Percentiles rank a stretch among this genome's conserved stretches.
phyloP scores from a whole-genome alignment of 495 filamentous ascomycete species.

The Apiosordaria backusii region DNA sequence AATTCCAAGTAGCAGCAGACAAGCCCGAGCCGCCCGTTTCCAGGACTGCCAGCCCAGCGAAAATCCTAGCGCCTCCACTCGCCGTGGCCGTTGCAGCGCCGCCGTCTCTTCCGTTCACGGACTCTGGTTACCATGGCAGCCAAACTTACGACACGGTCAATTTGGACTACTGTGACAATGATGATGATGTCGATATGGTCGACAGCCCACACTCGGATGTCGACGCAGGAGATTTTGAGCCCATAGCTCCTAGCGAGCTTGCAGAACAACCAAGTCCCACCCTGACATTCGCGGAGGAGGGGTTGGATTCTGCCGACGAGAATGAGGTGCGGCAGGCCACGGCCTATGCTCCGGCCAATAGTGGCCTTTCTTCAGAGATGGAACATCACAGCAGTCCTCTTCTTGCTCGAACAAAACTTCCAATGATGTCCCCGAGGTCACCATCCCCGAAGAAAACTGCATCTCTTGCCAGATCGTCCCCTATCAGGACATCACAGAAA shows the following conservation, averaged over 20 bases:
- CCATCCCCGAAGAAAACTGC: constrained; percentile 27
- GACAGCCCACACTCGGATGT: constrained; percentile 20
- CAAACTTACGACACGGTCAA: constrained; percentile 43
- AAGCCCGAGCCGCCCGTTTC: constrained; percentile 20
- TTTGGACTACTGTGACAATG: constrained; percentile 29
- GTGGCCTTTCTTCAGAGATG: constrained; percentile 17
- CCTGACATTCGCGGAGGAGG: constrained; percentile 20
- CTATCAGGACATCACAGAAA: constrained; percentile 15
- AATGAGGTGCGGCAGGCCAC: constrained; percentile 37
- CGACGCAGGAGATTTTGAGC: constrained; percentile 18
- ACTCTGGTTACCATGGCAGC: constrained; percentile 83
- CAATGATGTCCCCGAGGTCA: constrained; percentile 24
- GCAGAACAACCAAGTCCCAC: constrained; percentile 25
- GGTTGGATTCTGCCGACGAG: constrained; percentile 68
- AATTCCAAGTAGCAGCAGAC: constrained; percentile 38
- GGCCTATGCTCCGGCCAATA: constrained; percentile 9
- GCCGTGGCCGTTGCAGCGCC: constrained; percentile 17
- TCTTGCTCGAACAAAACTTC: constrained; percentile 14
- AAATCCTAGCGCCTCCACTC: constrained; percentile 19
- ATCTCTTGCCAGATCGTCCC: constrained; percentile 16
- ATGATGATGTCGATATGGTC: constrained; percentile 23
- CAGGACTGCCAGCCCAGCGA: constrained; percentile 29
- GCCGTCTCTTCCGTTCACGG: constrained; percentile 37
- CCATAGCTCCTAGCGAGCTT: constrained; percentile 13
- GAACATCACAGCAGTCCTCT: constrained; percentile 21